Conservation (phyloP, 2,329 filamentous ascomycete genomes). For the Stachybotrys chartarum region DNA sequence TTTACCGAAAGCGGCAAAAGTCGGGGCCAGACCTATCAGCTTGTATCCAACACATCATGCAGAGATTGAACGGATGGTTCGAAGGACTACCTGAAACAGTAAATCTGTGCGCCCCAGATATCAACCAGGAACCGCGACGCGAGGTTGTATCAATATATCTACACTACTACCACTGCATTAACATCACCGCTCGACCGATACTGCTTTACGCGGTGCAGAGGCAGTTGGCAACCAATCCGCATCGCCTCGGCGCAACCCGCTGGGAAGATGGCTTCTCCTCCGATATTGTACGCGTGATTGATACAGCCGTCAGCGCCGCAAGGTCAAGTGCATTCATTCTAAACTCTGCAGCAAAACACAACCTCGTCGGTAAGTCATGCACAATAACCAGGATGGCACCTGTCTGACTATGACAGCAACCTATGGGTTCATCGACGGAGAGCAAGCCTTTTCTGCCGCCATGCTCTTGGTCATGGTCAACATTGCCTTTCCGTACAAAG, state of each 20-base stretch:
- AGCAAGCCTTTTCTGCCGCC: slow-evolving; percentile 47
- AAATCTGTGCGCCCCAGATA: slow-evolving; percentile 33
- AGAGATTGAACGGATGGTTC: slow-evolving; percentile 1
- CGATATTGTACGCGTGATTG: slow-evolving; percentile 42
- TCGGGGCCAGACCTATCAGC: slow-evolving; percentile 2
- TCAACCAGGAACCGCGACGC: slow-evolving; percentile 1
- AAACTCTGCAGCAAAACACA: slow-evolving; percentile 36
- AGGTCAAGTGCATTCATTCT: slow-evolving; percentile 14
- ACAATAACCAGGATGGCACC: background rate
- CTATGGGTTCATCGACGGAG: slow-evolving; percentile 50
- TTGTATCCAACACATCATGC: slow-evolving; percentile 4
- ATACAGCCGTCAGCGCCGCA: slow-evolving; percentile 42
- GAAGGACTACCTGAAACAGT: slow-evolving; percentile 34
- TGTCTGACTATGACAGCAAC: slow-evolving; percentile 28
- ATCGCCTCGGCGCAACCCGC: background rate
- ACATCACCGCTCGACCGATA: slow-evolving; percentile 47
- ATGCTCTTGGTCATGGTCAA: slow-evolving; percentile 49
- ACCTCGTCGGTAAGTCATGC: slow-evolving; percentile 37
- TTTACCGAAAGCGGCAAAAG: slow-evolving; percentile 3
- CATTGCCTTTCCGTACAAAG: slow-evolving; percentile 39
- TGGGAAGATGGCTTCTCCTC: slow-evolving; percentile 34
- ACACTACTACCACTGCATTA: slow-evolving; percentile 51
- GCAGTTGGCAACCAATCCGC: slow-evolving; percentile 26
- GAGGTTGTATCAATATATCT: slow-evolving; percentile 3
- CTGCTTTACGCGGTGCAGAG: slow-evolving; percentile 46